Percentiles rank a stretch among this genome's conserved stretches.
phyloP scores from a whole-genome alignment of 768 basidiomycete species.

The Auriculariales sp. region DNA sequence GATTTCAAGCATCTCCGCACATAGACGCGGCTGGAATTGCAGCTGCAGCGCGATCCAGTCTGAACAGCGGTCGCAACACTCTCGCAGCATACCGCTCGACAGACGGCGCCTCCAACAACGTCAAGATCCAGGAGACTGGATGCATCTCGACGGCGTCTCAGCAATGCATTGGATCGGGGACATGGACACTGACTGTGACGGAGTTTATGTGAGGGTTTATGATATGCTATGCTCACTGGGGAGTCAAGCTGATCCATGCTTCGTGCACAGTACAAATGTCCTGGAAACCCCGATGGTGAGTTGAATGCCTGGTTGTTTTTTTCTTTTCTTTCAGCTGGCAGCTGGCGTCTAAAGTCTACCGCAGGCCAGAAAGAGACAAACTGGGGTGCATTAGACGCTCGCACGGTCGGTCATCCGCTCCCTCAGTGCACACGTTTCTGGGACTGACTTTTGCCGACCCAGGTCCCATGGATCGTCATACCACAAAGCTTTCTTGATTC shows the following conservation, averaged over 20 bases:
- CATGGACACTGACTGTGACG: neutral
- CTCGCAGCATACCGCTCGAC: neutral
- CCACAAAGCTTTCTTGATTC: neutral
- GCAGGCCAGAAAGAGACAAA: no score
- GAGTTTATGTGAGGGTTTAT: neutral
- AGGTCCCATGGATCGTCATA: neutral
- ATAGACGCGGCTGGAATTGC: neutral
- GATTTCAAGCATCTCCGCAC: neutral
- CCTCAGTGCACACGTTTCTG: no score
- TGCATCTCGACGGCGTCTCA: neutral
- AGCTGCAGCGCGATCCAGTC: neutral
- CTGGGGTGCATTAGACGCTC: no score
- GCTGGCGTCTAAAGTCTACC: no score
- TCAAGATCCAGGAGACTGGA: neutral
- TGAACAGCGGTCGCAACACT: neutral
- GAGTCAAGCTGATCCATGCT: neutral
- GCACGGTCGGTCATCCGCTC: no score
- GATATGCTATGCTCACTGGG: neutral
- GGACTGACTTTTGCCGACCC: neutral
- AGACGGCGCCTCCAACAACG: neutral
- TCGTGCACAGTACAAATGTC: neutral
- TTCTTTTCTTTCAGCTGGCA: no score
- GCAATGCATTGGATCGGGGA: neutral
- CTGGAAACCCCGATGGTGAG: neutral
- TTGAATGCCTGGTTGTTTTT: neutral